A percentile compares a stretch with the other conserved stretches of the same genome.
phyloP scores from a whole-genome alignment of 2,329 filamentous ascomycete species.

The Fusarium armeniacum region DNA sequence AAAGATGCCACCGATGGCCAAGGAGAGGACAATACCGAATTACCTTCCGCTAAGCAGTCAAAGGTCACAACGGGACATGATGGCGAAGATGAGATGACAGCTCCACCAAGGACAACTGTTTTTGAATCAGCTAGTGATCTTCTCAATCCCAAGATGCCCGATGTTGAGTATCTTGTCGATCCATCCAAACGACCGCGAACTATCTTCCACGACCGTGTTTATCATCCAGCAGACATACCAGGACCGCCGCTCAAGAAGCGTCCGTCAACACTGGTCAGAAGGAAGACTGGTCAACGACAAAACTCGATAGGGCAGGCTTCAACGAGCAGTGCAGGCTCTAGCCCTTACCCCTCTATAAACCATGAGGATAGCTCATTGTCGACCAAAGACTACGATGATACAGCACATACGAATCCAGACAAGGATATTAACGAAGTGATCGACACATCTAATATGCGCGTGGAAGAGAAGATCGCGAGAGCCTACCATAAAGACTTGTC shows the following conservation, averaged over 20 bases:
- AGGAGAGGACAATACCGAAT: constrained; percentile 14
- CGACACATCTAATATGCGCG: constrained; percentile 80
- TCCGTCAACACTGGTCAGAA: constrained; percentile 54
- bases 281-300: constrained; percentile 50
- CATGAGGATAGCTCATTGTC: constrained; percentile 62
- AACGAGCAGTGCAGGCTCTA: constrained; percentile 52
- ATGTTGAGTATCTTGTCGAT: constrained; percentile 84
- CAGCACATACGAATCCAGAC: constrained; percentile 61
- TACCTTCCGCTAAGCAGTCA: constrained; percentile 39
- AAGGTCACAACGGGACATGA: constrained; percentile 67
- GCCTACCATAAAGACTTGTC: constrained; percentile 93
- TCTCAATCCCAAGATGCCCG: constrained; percentile 88
- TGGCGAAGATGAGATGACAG: constrained; percentile 65
- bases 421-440: constrained; percentile 58
- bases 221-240: constrained; percentile 93
- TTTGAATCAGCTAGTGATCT: constrained; percentile 96
- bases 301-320: constrained; percentile 47
- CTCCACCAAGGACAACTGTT: constrained; percentile 90
- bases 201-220: constrained; percentile 97
- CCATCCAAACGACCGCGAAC: constrained; percentile 85
- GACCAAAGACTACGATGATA: constrained; percentile 67
- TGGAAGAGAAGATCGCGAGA: constrained; percentile 97
- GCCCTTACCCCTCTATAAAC: constrained; percentile 53
- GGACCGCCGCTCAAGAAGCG: constrained; percentile 77
- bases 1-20: constrained; percentile 29